These are phyloP conservation scores for Fagus crenata DNA, from an alignment of 306 rosid genomes.

Conservation along the genomic window DNA sequence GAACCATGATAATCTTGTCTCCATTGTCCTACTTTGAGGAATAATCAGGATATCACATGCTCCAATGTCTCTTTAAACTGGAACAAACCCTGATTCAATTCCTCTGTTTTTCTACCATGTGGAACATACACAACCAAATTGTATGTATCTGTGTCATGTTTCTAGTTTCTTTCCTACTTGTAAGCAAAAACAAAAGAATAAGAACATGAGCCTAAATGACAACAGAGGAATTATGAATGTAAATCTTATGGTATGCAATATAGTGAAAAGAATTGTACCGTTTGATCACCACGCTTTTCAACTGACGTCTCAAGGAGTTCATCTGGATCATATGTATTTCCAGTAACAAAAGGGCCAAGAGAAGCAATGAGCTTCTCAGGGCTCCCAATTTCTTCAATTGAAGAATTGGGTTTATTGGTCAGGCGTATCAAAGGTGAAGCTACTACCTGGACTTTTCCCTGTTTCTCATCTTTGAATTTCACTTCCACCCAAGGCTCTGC, in stretches of 20 bases:
- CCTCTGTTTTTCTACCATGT: neutral
- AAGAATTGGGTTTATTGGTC: slow-evolving; percentile 85
- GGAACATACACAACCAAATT: neutral
- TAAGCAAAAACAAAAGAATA: neutral
- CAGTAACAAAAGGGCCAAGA: slow-evolving; percentile 94
- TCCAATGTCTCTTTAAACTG: neutral
- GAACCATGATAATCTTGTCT: too few species aligned
- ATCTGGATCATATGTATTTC: slow-evolving; percentile 78
- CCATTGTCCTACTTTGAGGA: too few species aligned
- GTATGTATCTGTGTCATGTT: neutral
- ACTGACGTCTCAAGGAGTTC: slow-evolving; percentile 79
- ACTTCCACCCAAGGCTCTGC: slow-evolving; percentile 99
- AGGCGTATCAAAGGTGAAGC: slow-evolving; percentile 91
- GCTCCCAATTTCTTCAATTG: slow-evolving; percentile 89
- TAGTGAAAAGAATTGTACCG: slow-evolving; percentile 45
- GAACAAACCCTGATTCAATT: neutral
- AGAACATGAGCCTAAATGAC: neutral
- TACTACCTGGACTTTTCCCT: slow-evolving; percentile 87
- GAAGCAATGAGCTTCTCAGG: slow-evolving; percentile 94
- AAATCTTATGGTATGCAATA: neutral
- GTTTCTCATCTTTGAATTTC: slow-evolving; percentile 88
- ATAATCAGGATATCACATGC: neutral
- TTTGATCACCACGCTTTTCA: slow-evolving; percentile 77
- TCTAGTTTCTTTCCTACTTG: neutral
- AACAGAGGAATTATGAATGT: neutral